Evolutionary conservation across 441 rosid species (phyloP).

Genomic region (Pelargonium exstipulatum): DNA sequence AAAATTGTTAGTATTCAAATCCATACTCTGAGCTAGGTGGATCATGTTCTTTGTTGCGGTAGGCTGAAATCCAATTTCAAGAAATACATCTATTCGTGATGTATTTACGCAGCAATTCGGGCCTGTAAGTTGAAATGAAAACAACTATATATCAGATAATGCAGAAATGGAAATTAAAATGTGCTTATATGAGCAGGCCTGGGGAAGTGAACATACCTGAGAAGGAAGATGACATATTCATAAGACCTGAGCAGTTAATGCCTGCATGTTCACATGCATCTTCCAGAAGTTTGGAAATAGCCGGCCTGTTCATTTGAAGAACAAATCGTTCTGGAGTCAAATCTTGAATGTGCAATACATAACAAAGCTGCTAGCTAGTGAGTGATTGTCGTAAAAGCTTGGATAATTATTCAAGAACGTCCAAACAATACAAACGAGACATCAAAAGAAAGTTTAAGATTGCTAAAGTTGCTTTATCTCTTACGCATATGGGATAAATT

Average conservation of each 20-base stretch:
- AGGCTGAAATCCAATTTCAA: constrained; percentile 30
- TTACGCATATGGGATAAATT: constrained; percentile 37
- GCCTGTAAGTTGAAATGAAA: constrained; percentile 21
- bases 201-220: constrained; percentile 27
- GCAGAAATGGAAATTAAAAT: background rate
- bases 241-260: constrained; percentile 26
- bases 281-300: constrained; percentile 28
- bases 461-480: constrained; percentile 6
- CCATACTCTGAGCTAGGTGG: constrained; percentile 44
- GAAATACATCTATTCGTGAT: constrained; percentile 22
- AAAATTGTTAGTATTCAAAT: background rate
- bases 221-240: constrained; percentile 13
- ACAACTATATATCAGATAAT: background rate
- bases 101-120: constrained; percentile 41
- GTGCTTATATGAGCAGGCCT: background rate
- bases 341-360: too few relatives aligned
- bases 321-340: background rate
- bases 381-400: background rate
- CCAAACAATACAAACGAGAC: background rate
- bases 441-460: background rate
- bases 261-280: constrained; percentile 29
- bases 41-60: constrained; percentile 44
- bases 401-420: background rate
- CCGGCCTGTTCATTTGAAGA: constrained; percentile 26
- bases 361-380: background rate